A percentile compares a stretch with the other conserved stretches of the same genome.
These are phyloP conservation scores for Calocybe gambosa DNA, from an alignment of 1,284 basidiomycete genomes.

Conservation along the genomic window DNA sequence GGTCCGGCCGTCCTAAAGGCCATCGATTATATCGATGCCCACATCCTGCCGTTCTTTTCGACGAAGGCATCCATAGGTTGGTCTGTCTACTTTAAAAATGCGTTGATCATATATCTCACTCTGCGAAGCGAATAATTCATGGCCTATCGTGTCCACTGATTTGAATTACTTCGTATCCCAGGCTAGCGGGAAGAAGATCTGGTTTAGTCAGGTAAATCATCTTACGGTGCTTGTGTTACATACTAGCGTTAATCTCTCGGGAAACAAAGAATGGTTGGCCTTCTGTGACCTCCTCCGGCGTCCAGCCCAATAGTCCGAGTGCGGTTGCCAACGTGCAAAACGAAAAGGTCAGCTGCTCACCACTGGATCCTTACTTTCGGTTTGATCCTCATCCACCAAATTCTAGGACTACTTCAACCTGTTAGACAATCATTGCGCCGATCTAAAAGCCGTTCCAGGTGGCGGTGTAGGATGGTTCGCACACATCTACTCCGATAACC, in stretches of 20 bases:
- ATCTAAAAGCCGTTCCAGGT: constrained; percentile 50
- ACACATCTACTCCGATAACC: constrained; percentile 64
- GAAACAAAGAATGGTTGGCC: constrained; percentile 69
- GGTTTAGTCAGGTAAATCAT: constrained; percentile 49
- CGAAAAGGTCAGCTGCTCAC: constrained; percentile 34
- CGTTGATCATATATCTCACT: neutral
- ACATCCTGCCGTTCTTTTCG: constrained; percentile 73
- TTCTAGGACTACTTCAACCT: constrained; percentile 54
- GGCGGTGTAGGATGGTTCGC: constrained; percentile 78
- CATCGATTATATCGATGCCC: constrained; percentile 62
- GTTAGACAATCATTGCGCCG: constrained; percentile 56
- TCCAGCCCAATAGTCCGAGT: constrained; percentile 51
- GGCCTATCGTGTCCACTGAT: constrained; percentile 55
- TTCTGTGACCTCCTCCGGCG: constrained; percentile 48
- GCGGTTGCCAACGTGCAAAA: constrained; percentile 54
- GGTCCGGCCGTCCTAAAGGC: constrained; percentile 55
- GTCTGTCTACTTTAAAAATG: constrained; percentile 12
- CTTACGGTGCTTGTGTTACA: too few relatives aligned
- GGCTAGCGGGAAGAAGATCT: constrained; percentile 65
- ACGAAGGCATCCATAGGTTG: constrained; percentile 52
- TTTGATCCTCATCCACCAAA: constrained; percentile 2
- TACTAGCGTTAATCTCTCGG: too few relatives aligned
- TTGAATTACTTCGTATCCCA: constrained; percentile 58
- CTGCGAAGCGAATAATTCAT: constrained; percentile 44
- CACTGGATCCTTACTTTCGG: neutral